These are phyloP conservation scores for Chlorella variabilis DNA, from an alignment of 163 green algal genomes.

Conservation along the genomic window DNA sequence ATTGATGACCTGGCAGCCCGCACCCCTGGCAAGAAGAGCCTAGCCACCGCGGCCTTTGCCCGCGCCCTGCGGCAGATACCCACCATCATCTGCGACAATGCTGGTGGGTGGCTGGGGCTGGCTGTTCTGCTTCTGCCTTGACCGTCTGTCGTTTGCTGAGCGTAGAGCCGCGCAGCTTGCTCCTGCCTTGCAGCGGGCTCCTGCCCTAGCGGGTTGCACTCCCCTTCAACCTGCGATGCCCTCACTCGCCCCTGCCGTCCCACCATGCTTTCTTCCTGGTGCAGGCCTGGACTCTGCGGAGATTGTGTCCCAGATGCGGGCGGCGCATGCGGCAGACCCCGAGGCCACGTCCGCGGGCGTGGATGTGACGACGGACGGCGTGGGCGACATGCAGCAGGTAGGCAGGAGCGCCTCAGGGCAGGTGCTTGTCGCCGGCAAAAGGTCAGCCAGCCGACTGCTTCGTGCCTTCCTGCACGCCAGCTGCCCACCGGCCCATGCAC, in stretches of 20 bases:
- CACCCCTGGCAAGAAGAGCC: conserved; percentile 92
- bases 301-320: conserved; percentile 90
- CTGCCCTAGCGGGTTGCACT: too few species aligned
- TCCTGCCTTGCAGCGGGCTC: too few species aligned
- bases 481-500: too few species aligned
- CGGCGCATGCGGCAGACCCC: conserved; percentile 67
- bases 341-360: conserved; percentile 72
- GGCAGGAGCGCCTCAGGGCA: not conserved
- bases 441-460: too few species aligned
- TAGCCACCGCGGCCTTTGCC: conserved; percentile 96
- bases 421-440: too few species aligned
- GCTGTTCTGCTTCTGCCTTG: not conserved
- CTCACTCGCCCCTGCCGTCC: too few species aligned
- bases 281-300: conserved; percentile 87
- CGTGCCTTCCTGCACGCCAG: too few species aligned
- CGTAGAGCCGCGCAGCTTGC: too few species aligned
- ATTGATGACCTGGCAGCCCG: conserved; percentile 87
- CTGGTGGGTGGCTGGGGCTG: conserved; percentile 61
- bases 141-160: not conserved
- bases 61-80: conserved; percentile 91
- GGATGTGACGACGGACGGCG: conserved; percentile 82
- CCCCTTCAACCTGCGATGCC: too few species aligned
- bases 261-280: not conserved
- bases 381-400: conserved; percentile 62
- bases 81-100: conserved; percentile 97